Percentiles rank a stretch among this genome's conserved stretches.
Evolutionary conservation across 2,329 filamentous ascomycete genomes (phyloP).

Genomic region (Colletotrichum endophyticum): DNA sequence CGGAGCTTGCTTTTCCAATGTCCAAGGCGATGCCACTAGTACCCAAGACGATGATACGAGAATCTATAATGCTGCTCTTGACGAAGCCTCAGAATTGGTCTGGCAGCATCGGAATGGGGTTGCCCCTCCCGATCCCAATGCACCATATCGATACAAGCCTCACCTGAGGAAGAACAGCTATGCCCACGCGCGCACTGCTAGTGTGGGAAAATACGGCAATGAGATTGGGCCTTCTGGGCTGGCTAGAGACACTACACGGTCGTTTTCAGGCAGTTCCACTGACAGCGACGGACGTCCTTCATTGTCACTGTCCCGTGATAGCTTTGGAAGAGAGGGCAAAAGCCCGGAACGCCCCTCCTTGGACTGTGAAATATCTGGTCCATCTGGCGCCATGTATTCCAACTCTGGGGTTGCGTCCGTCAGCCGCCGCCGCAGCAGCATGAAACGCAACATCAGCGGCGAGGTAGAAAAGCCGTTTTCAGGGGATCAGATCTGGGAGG

Average conservation of each 20-base stretch:
- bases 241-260: slow-evolving; percentile 48
- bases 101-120: slow-evolving; percentile 73
- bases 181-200: slow-evolving; percentile 68
- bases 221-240: slow-evolving; percentile 52
- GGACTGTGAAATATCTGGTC: slow-evolving; percentile 20
- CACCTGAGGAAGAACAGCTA: slow-evolving; percentile 76
- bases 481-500: slow-evolving; percentile 87
- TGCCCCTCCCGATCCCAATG: slow-evolving; percentile 58
- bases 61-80: slow-evolving; percentile 72
- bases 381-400: background rate
- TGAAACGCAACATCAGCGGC: slow-evolving; percentile 73
- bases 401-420: background rate
- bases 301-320: slow-evolving; percentile 7
- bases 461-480: slow-evolving; percentile 72
- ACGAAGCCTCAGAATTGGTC: slow-evolving; percentile 80
- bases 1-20: slow-evolving; percentile 20
- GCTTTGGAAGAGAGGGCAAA: background rate
- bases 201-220: slow-evolving; percentile 54
- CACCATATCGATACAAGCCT: slow-evolving; percentile 70
- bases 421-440: slow-evolving; percentile 65
- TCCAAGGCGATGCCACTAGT: background rate
- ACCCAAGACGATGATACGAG: slow-evolving; percentile 58
- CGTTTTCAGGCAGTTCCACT: slow-evolving; percentile 57
- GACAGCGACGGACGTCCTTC: slow-evolving; percentile 47
- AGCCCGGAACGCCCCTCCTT: slow-evolving; percentile 23